Evolutionary conservation across 2,329 filamentous ascomycete genomes (phyloP).

Genomic region (Nigrospora oryzae): DNA sequence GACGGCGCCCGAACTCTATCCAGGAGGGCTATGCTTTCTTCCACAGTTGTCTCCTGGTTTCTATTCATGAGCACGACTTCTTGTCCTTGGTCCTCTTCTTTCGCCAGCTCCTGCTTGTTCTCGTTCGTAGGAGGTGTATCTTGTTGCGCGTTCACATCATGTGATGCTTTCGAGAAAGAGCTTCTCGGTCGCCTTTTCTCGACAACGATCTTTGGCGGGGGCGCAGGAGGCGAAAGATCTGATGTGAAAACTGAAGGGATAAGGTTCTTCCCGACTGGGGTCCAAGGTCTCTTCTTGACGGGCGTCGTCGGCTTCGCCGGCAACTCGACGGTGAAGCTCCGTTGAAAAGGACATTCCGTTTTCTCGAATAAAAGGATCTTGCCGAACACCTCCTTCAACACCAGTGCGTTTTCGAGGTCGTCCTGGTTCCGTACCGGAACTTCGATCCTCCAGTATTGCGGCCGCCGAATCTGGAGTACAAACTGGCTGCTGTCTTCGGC

Average conservation of each 20-base stretch:
- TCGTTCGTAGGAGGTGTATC: no score
- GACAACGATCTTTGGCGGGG: slow-evolving; percentile 10
- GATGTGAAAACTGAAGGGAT: slow-evolving; percentile 26
- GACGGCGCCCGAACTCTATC: no score
- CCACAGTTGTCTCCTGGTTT: no score
- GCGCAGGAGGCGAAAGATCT: slow-evolving; percentile 11
- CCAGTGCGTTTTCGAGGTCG: slow-evolving; percentile 54
- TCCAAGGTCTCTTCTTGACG: slow-evolving; percentile 61
- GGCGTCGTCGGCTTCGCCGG: slow-evolving; percentile 61
- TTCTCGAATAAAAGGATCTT: slow-evolving; percentile 78
- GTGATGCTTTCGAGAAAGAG: no score
- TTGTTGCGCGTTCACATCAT: no score
- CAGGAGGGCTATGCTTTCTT: no score
- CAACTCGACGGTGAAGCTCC: slow-evolving; percentile 66
- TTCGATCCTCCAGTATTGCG: slow-evolving; percentile 87
- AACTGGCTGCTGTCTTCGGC: slow-evolving; percentile 74
- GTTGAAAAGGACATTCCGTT: slow-evolving; percentile 77
- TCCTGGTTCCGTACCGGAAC: slow-evolving; percentile 58
- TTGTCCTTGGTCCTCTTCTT: no score
- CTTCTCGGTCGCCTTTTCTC: slow-evolving; percentile 8
- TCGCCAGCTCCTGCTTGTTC: no score
- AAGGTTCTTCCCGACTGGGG: slow-evolving; percentile 38
- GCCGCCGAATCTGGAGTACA: slow-evolving; percentile 74
- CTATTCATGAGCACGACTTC: no score
- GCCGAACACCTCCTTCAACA: slow-evolving; percentile 61